Percentiles rank a stretch among this genome's conserved stretches.
Conservation (phyloP, 768 basidiomycete species). For the Russula foetens region DNA sequence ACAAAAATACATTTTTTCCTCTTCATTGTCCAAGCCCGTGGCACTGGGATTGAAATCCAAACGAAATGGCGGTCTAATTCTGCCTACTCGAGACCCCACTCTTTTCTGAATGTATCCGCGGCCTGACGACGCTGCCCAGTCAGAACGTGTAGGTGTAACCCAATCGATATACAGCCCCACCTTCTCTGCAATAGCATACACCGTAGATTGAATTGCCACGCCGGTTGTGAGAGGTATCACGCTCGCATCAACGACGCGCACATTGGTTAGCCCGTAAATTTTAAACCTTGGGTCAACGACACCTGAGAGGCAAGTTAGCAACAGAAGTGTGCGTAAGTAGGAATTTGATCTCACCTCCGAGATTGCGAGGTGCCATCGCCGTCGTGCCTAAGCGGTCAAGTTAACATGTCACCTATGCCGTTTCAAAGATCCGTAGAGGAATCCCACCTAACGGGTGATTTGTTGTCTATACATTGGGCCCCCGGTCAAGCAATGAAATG, state of each 20-base stretch:
- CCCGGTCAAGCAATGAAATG: background rate
- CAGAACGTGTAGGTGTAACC: background rate
- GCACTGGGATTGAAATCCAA: background rate
- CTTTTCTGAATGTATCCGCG: slow-evolving; percentile 12
- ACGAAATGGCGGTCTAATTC: background rate
- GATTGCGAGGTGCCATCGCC: slow-evolving; percentile 17
- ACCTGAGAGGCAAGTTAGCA: slow-evolving; percentile 1
- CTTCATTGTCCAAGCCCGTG: background rate
- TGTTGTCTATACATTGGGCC: slow-evolving; percentile 7
- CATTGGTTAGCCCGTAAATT: slow-evolving; percentile 15
- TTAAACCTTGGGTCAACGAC: slow-evolving; percentile 15
- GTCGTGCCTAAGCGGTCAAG: slow-evolving; percentile 1
- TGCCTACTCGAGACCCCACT: slow-evolving; percentile 10
- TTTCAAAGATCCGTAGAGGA: background rate
- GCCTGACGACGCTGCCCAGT: slow-evolving; percentile 1
- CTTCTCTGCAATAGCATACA: slow-evolving; percentile 19
- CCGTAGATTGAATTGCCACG: slow-evolving; percentile 15
- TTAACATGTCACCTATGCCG: background rate
- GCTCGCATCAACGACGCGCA: slow-evolving; percentile 16
- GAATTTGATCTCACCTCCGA: slow-evolving; percentile 4
- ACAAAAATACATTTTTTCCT: background rate
- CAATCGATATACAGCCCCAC: background rate
- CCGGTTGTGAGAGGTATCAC: slow-evolving; percentile 19
- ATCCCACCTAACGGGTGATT: slow-evolving; percentile 14
- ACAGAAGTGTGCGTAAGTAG: background rate